A percentile compares a stretch with the other conserved stretches of the same genome.
Conservation (phyloP, 2,329 filamentous ascomycete genomes). For the Emydomyces testavorans region DNA sequence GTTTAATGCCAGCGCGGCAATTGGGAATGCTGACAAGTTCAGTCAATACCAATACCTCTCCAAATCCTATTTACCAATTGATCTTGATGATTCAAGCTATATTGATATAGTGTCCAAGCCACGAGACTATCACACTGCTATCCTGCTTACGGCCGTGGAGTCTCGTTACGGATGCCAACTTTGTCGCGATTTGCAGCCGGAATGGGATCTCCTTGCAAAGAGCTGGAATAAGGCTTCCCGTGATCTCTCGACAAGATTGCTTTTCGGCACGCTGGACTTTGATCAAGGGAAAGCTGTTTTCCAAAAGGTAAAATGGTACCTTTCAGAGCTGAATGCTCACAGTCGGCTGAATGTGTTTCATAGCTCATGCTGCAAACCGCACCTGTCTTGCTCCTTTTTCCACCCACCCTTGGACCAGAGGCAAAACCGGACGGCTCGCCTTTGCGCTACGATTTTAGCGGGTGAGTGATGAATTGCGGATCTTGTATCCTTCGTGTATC, state of each 20-base stretch:
- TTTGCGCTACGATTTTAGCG: conserved; percentile 73
- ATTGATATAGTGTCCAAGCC: conserved; percentile 61
- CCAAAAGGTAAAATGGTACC: conserved; percentile 54
- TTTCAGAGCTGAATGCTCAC: conserved; percentile 13
- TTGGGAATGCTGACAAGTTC: conserved; percentile 8
- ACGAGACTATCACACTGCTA: conserved; percentile 69
- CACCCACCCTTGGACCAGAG: conserved; percentile 68
- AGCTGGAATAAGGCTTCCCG: conserved; percentile 76
- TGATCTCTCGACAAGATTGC: conserved; percentile 38
- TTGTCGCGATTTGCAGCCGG: conserved; percentile 83
- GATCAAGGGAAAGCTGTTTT: conserved; percentile 71
- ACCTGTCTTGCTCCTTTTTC: conserved; percentile 78
- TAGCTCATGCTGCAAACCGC: conserved; percentile 90
- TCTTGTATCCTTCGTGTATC: conserved; percentile 6
- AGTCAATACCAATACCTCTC: background rate
- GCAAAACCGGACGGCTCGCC: conserved; percentile 60
- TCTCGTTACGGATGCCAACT: conserved; percentile 71
- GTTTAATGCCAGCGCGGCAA: too few relatives aligned
- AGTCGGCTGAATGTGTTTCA: conserved; percentile 2
- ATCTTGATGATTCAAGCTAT: conserved; percentile 67
- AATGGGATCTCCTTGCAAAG: conserved; percentile 77
- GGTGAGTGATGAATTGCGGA: conserved; percentile 42
- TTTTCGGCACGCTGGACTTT: conserved; percentile 85
- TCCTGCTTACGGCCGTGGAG: conserved; percentile 81
- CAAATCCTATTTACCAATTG: conserved; percentile 46